phyloP scores from a whole-genome alignment of 495 filamentous ascomycete genomes.

The Parathielavia appendiculata region DNA sequence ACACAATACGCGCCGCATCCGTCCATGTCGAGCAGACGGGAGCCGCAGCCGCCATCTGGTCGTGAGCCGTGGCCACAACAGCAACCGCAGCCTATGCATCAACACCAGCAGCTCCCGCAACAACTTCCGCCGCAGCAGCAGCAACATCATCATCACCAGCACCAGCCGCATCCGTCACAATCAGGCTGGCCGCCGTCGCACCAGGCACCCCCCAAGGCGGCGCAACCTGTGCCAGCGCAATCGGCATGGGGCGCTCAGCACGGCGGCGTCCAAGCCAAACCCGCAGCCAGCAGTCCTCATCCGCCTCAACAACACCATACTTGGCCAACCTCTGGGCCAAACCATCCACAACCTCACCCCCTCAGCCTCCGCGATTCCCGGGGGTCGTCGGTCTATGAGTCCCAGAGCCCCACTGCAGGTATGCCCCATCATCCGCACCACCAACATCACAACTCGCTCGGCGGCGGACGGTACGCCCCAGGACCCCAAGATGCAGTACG shows the following conservation, averaged over 20 bases:
- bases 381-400: slow-evolving; percentile 31
- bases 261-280: slow-evolving; percentile 37
- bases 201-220: slow-evolving; percentile 36
- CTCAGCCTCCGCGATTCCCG: slow-evolving; percentile 37
- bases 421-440: slow-evolving; percentile 23
- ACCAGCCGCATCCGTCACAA: slow-evolving; percentile 24
- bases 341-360: slow-evolving; percentile 33
- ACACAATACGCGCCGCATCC: slow-evolving; percentile 34
- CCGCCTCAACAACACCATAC: slow-evolving; percentile 36
- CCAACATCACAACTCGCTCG: slow-evolving; percentile 26
- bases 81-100: slow-evolving; percentile 27
- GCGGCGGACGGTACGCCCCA: slow-evolving; percentile 22
- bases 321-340: slow-evolving; percentile 33
- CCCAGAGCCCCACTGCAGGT: slow-evolving; percentile 24
- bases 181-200: slow-evolving; percentile 34
- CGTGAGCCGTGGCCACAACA: slow-evolving; percentile 22
- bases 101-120: slow-evolving; percentile 13
- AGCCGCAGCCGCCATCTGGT: background rate
- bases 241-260: slow-evolving; percentile 45
- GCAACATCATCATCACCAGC: slow-evolving; percentile 26
- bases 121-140: slow-evolving; percentile 14
- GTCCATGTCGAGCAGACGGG: slow-evolving; percentile 20
- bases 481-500: slow-evolving; percentile 20
- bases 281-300: slow-evolving; percentile 34
- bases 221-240: slow-evolving; percentile 33